Evolutionary conservation across 257 asterid species (phyloP).

Genomic region (Vinca minor): DNA sequence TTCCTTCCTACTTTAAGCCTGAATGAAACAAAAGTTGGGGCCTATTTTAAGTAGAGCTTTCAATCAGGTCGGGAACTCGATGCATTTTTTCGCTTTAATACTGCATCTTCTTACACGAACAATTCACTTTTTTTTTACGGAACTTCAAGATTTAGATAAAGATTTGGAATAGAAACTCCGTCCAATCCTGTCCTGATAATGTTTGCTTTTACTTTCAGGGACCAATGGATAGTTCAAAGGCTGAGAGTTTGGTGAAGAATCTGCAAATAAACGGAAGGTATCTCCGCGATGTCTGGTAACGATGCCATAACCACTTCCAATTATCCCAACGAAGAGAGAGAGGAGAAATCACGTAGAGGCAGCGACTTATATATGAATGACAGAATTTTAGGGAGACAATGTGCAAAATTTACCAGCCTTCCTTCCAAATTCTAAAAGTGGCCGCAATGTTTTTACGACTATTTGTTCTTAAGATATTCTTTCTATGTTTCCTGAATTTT

Average conservation of each 20-base stretch:
- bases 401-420: constrained; percentile 19
- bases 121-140: too few relatives aligned
- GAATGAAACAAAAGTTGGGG: too few relatives aligned
- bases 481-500: constrained; percentile 12
- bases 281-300: constrained; percentile 84
- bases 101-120: too few relatives aligned
- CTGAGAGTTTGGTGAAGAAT: constrained; percentile 79
- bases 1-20: neutral
- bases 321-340: neutral
- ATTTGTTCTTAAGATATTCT: neutral
- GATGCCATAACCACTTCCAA: constrained; percentile 3
- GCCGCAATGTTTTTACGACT: neutral
- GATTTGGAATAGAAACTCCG: too few relatives aligned
- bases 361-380: neutral
- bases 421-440: too few relatives aligned
- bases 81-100: too few relatives aligned
- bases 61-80: too few relatives aligned
- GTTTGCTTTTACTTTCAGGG: constrained; percentile 60
- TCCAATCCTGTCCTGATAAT: too few relatives aligned
- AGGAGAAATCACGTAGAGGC: neutral
- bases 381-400: constrained; percentile 11
- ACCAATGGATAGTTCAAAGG: constrained; percentile 55
- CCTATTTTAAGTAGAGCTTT: too few relatives aligned
- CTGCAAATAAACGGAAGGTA: constrained; percentile 70
- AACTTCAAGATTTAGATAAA: too few relatives aligned